Evolutionary conservation across 257 asterid species (phyloP).

Genomic region (Solanum peruvianum): DNA sequence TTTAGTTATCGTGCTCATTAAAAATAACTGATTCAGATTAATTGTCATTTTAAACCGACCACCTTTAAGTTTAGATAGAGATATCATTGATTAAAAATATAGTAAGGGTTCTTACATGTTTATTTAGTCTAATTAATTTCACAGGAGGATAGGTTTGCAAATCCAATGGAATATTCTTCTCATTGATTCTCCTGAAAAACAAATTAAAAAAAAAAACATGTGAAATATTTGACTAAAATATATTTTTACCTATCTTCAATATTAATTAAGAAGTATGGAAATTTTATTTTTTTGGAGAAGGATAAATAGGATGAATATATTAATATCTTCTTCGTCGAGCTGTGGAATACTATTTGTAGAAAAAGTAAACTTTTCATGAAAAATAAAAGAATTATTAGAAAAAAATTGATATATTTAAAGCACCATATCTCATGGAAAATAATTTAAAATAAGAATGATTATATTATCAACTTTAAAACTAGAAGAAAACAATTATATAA

Average conservation of each 20-base stretch:
- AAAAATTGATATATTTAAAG: too few species aligned
- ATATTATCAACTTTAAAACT: too few species aligned
- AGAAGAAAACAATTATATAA: too few species aligned
- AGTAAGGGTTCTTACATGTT: constrained; percentile 11
- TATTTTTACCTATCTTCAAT: not conserved
- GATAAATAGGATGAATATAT: not conserved
- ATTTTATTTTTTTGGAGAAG: not conserved
- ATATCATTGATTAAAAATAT: not conserved
- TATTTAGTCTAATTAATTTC: constrained; percentile 24
- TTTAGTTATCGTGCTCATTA: not conserved
- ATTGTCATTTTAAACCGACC: not conserved
- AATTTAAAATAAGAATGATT: too few species aligned
- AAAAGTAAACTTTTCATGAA: too few species aligned
- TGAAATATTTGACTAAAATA: not conserved
- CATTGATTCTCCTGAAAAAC: constrained; percentile 18
- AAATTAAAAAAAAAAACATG: not conserved
- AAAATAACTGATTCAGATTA: not conserved
- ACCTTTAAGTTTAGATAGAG: not conserved
- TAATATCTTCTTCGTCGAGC: not conserved
- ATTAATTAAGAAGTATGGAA: not conserved
- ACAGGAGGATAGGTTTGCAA: constrained; percentile 36
- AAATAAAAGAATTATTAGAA: too few species aligned
- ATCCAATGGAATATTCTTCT: constrained; percentile 7
- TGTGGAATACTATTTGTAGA: too few species aligned
- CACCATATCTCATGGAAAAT: too few species aligned